A percentile compares a stretch with the other conserved stretches of the same genome.
Evolutionary conservation across 345 rosid species (phyloP).

Genomic region (Brassica incana): DNA sequence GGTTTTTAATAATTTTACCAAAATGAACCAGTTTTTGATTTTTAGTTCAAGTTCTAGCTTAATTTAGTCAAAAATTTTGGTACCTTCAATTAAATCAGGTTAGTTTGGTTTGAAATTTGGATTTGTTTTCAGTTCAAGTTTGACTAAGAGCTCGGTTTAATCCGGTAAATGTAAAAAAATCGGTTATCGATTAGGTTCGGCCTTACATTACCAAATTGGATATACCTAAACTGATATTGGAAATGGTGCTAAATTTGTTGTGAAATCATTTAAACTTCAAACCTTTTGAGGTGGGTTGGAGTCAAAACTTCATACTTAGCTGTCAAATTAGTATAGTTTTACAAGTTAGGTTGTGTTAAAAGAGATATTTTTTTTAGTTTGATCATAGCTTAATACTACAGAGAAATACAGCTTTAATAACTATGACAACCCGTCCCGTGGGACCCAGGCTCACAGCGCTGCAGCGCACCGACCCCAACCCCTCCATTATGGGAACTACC

Average conservation of each 20-base stretch:
- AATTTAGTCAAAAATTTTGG: not conserved
- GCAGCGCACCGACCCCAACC: too few relatives aligned
- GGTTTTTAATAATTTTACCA: too few relatives aligned
- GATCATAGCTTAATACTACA: not conserved
- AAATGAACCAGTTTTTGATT: too few relatives aligned
- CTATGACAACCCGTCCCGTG: too few relatives aligned
- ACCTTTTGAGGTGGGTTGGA: not conserved
- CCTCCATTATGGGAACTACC: too few relatives aligned
- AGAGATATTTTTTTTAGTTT: not conserved
- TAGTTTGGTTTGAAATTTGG: not conserved
- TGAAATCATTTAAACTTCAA: not conserved
- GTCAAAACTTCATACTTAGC: not conserved
- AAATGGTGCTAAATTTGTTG: not conserved
- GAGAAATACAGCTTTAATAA: not conserved
- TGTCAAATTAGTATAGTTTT: not conserved
- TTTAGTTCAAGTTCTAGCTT: not conserved
- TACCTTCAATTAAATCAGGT: not conserved
- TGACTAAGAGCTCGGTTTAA: too few relatives aligned
- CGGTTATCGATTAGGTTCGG: too few relatives aligned
- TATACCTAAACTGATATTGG: too few relatives aligned
- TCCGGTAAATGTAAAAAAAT: too few relatives aligned
- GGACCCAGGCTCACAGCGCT: too few relatives aligned
- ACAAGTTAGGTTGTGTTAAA: not conserved
- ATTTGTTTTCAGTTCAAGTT: not conserved
- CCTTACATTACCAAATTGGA: too few relatives aligned